Conservation (phyloP, 2,329 filamentous ascomycete species). For the Septoria linicola region DNA sequence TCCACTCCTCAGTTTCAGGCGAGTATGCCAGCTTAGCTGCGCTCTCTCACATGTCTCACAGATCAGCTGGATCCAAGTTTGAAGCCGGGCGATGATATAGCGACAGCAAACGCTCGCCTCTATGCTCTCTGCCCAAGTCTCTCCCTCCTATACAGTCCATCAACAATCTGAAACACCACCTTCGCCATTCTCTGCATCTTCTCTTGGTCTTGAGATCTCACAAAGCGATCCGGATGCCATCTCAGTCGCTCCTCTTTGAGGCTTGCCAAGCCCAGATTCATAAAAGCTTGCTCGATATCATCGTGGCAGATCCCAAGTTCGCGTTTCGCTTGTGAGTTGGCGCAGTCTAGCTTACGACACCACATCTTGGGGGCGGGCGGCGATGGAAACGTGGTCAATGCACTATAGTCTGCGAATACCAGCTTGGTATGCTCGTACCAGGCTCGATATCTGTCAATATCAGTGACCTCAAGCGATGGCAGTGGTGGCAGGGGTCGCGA, state of each 20-base stretch:
- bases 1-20: no score
- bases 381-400: slow-evolving; percentile 8
- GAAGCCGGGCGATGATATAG: no score
- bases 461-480: neutral
- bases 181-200: slow-evolving; percentile 18
- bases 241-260: slow-evolving; percentile 13
- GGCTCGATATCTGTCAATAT: slow-evolving; percentile 3
- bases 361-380: slow-evolving; percentile 6
- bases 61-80: no score
- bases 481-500: neutral
- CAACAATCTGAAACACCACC: slow-evolving; percentile 22
- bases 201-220: slow-evolving; percentile 5
- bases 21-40: no score
- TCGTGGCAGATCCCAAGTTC: slow-evolving; percentile 10
- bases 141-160: slow-evolving; percentile 13
- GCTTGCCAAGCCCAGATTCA: neutral
- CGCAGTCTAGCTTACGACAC: slow-evolving; percentile 7
- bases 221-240: slow-evolving; percentile 16
- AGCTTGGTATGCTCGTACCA: slow-evolving; percentile 13
- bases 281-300: slow-evolving; percentile 15
- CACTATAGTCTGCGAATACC: slow-evolving; percentile 13
- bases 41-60: no score
- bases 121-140: neutral
- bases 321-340: neutral
- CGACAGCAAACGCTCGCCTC: no score